phyloP scores from a whole-genome alignment of 768 basidiomycete species.

The Suillus lakei region DNA sequence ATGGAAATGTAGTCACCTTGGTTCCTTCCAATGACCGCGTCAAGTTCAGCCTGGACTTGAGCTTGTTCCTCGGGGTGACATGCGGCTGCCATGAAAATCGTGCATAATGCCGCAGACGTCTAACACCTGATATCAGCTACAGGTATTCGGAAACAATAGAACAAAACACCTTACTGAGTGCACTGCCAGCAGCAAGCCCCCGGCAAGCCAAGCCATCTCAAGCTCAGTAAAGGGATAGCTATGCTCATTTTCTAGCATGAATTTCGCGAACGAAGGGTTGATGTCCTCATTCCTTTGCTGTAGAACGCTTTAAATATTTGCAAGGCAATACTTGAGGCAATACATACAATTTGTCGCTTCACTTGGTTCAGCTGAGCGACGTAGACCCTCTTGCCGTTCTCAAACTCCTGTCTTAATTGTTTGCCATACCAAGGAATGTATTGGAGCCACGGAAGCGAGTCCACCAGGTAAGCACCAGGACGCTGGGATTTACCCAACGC shows the following conservation, averaged over 20 bases:
- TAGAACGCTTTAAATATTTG: too few species aligned
- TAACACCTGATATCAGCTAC: slow-evolving; percentile 4
- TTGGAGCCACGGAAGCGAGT: slow-evolving; percentile 37
- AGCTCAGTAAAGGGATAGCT: slow-evolving; percentile 52
- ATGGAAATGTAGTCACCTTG: slow-evolving; percentile 6
- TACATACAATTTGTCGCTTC: slow-evolving; percentile 43
- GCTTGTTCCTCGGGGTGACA: slow-evolving; percentile 7
- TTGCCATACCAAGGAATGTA: slow-evolving; percentile 66
- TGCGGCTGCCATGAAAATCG: slow-evolving; percentile 51
- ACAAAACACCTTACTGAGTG: slow-evolving; percentile 42
- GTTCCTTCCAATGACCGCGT: slow-evolving; percentile 21
- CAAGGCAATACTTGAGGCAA: neutral
- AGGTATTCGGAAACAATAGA: neutral
- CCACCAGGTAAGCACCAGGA: slow-evolving; percentile 39
- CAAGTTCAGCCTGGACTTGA: slow-evolving; percentile 10
- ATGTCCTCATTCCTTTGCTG: neutral
- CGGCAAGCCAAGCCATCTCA: slow-evolving; percentile 59
- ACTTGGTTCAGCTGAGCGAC: slow-evolving; percentile 48
- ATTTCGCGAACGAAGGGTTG: slow-evolving; percentile 49
- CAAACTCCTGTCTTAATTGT: slow-evolving; percentile 55
- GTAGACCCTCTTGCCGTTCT: slow-evolving; percentile 53
- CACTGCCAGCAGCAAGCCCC: slow-evolving; percentile 62
- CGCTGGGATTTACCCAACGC: slow-evolving; percentile 28
- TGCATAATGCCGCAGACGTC: slow-evolving; percentile 54
- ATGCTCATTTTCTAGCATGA: slow-evolving; percentile 52